Base-by-base conservation (phyloP, 768 basidiomycete species). In the Leccinum disarticulatum region DNA sequence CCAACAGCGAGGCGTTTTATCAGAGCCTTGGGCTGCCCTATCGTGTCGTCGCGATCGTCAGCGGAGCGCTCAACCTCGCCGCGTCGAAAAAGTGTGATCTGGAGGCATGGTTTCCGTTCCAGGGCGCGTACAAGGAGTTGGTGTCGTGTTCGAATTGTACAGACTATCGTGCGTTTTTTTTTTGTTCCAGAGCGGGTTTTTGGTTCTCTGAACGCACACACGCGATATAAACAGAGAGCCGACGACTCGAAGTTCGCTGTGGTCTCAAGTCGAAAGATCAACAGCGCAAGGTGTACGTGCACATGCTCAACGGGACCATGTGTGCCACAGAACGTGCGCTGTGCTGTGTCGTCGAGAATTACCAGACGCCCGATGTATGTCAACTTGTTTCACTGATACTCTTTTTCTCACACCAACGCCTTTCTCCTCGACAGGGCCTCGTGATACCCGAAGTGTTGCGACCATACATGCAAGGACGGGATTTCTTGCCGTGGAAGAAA, bases 91-190 rank as follows among this genome's bases (percentile, higher is more conserved):
- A 99, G 79, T 93, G 88, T 73, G 97, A 99, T 76, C 74, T 99
- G 60, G 97, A 99, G 76, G 97, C 97, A 59, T 99, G 95, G 93
- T 99, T 99, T 83, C 97, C 97, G 2, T 98, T 93, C 84, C 97
- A 98, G 76, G 87, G 87, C 53, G 87, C 81, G 54, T 95, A 95
- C 80, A 99, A 98, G 81, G 97, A 99, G 79, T 80, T 99, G 46
- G 97, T 98, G 38, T 95, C 92, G 65, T 95, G 94, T 74, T 95
- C 93, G 71, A 99, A 99, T 74, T 99, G 97, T 78, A 98, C 96
- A 22, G 97, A 98, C 73, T 98, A 99, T 75, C 97, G 96, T 98
- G 71, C 77, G 93, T 84, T 27, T 13, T 13, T 27, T 13, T 11
- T 14, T 19, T 36, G 31, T 52, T 17, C 17, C 10, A 4, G 4